phyloP scores from a whole-genome alignment of 345 rosid genomes.

The Eucalyptus polybractea region DNA sequence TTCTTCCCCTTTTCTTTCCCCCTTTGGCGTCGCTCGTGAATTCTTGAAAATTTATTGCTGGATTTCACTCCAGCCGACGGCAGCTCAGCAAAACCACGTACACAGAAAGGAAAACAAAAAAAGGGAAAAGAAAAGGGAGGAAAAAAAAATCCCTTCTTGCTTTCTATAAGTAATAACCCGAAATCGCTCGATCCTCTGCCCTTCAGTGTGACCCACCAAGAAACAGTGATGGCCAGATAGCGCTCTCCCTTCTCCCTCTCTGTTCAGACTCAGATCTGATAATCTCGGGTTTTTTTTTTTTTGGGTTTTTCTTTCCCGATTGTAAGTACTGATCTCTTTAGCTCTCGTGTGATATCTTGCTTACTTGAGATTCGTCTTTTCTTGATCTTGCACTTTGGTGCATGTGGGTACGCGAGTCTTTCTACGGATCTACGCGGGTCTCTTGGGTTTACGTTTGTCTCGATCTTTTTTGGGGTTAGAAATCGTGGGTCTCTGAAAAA shows the following conservation, averaged over 20 bases:
- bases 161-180: neutral
- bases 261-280: neutral
- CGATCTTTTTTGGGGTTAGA: neutral
- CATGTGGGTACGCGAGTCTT: neutral
- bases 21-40: neutral
- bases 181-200: neutral
- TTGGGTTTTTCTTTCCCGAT: neutral
- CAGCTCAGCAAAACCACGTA: neutral
- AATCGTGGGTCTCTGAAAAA: neutral
- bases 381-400: neutral
- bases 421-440: neutral
- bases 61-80: neutral
- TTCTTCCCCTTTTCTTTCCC: neutral
- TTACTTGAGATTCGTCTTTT: neutral
- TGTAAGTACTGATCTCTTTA: neutral
- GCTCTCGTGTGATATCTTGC: neutral
- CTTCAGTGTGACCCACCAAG: neutral
- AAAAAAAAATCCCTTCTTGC: neutral
- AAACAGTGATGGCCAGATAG: neutral
- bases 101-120: neutral
- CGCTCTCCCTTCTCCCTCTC: neutral
- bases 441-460: neutral
- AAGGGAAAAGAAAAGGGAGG: neutral
- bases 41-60: neutral
- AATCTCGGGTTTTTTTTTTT: neutral